Percentiles rank a stretch among this genome's conserved stretches.
phyloP scores from a whole-genome alignment of 768 basidiomycete genomes.

The Cystofilobasidium capitatum region DNA sequence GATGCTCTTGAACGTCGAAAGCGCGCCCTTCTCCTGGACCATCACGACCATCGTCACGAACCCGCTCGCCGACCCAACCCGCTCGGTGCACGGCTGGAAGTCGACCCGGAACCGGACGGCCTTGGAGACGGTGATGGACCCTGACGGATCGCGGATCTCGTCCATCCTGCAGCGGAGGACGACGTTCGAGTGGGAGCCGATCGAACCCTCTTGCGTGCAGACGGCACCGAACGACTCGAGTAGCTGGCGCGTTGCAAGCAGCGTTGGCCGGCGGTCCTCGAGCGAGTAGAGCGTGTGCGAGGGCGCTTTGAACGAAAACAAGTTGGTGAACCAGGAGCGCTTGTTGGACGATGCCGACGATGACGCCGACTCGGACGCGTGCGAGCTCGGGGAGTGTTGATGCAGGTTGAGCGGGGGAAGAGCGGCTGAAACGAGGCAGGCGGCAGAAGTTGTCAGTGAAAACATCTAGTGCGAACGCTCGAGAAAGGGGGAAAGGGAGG shows the following conservation, averaged over 20 bases:
- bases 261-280: conserved; percentile 49
- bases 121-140: conserved; percentile 52
- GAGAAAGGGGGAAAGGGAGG: background rate
- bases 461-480: background rate
- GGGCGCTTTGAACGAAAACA: conserved; percentile 72
- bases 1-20: conserved; percentile 59
- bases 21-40: conserved; percentile 76
- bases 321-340: conserved; percentile 73
- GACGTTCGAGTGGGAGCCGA: conserved; percentile 50
- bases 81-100: conserved; percentile 43
- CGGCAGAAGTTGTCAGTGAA: too few relatives aligned
- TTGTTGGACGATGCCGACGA: conserved; percentile 59
- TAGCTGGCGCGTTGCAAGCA: conserved; percentile 62
- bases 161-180: conserved; percentile 68
- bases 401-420: conserved; percentile 10
- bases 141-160: conserved; percentile 51
- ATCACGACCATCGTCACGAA: conserved; percentile 56
- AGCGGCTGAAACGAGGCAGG: background rate
- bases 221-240: conserved; percentile 62
- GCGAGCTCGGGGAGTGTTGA: conserved; percentile 16
- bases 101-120: conserved; percentile 76
- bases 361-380: background rate
- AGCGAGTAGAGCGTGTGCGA: conserved; percentile 41
- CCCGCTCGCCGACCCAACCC: conserved; percentile 40
- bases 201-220: conserved; percentile 28